Evolutionary conservation across 1,284 basidiomycete species (phyloP), one percentile per base, ranked within the genome.

Genomic region (Pseudozyma thailandica): DNA sequence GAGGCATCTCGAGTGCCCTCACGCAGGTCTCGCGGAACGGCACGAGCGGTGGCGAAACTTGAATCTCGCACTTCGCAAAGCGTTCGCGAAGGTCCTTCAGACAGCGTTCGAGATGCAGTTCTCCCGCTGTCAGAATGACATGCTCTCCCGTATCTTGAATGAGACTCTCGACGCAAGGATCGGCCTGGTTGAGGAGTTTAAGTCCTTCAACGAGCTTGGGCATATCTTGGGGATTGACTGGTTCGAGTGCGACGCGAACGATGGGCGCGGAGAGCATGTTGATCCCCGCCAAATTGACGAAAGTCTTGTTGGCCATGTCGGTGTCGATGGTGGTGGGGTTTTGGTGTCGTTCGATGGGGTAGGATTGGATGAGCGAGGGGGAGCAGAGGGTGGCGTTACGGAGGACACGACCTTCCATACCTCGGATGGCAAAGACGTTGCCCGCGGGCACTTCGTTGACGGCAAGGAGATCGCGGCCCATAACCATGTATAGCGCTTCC

Each of bases 101-200:
- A 80, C 96, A 99, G 72, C 96, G 89, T 92, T 98, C 95, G 21
- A 98, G 86, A 83, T 98, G 96, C 55, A 99, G 85, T 82, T 98
- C 96, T 53, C 96, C 96, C 0, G 96, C 96, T 7, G 93, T 92
- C 64, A 98, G 85, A 73, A 99, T 97, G 54, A 98, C 96, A 83
- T 97, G 92, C 84, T 99, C 96, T 38, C 96, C 96, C 0, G 94
- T 97, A 77, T 93, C 90, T 84, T 98, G 95, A 66, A 98, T 92
- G 81, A 97, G 91, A 0, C 92, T 94, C 83, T 98, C 93, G 16
- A 96, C 95, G 76, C 94, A 98, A 1, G 96, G 95, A 84, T 98
- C 96, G 5, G 94, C 91, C 83, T 98, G 94, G 78, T 92, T 92
- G 27, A 99, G 88, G 28, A 98, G 86, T 75, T 91, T 91, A 50